Base-by-base conservation (phyloP, 495 filamentous ascomycete species). In the Xanthoparmelia taractica region DNA sequence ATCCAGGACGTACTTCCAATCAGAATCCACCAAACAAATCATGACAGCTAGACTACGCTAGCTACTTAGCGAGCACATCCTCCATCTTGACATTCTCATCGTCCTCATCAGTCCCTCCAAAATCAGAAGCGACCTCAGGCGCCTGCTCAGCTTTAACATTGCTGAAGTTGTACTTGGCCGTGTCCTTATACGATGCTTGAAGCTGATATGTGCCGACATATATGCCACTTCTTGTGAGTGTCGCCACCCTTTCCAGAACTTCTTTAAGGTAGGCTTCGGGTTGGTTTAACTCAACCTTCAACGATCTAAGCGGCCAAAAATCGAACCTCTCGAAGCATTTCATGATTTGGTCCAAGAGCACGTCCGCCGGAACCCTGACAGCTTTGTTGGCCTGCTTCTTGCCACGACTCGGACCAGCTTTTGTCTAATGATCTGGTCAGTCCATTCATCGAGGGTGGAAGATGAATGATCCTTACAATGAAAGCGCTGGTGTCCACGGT, bases 181-280 rank as follows among this genome's bases (percentile, higher is more conserved):
- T 82, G 80, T 62, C 82, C 80, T 65, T 54, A n/a, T 33, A 54
- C 20, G 50, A 54, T 33, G 83, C 79, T 71, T 88, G 91, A 38
- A 97, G 74, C 61, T 85, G 85, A 85, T 89, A 98, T 55, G 86
- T 86, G 71, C 87, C 90, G 36, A 90, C 87, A 73, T 91, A 96
- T 15, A 82, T 78, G 31, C 94, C 94, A 23, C 82, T 81, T 71
- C 90, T 88, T 66, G 92, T 85, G 55, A 96, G 75, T 18, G 85
- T 81, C 1, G 91, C 95, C 61, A 97, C 82, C 72, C 90, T 83
- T 63, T 91, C 87, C 64, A 98, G 73, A 2, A 84, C 87, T 73
- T 95, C 83, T 64, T 91, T 91, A 57, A 98, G 84, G 72, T 91
- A 98, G 7, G 87, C 86, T 71, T 98, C 94, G 0, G 94, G 94